phyloP scores from a whole-genome alignment of 2,329 filamentous ascomycete genomes.

The Epichloe typhina region DNA sequence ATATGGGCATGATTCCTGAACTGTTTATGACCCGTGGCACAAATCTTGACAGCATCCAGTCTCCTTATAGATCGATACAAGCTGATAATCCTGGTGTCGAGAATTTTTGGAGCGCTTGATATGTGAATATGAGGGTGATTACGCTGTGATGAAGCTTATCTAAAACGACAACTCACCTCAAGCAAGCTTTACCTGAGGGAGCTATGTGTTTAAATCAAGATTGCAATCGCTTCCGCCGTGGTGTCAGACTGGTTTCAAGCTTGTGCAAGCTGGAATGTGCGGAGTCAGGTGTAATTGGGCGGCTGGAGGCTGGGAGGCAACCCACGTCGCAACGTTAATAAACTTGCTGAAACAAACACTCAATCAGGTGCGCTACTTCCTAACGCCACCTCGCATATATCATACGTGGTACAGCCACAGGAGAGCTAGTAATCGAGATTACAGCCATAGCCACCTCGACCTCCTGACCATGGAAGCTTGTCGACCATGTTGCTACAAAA shows the following conservation, averaged over 20 bases:
- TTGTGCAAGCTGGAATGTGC: too few species aligned
- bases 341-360: background rate
- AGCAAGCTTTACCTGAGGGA: too few species aligned
- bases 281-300: too few species aligned
- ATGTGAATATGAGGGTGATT: too few species aligned
- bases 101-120: background rate
- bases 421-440: background rate
- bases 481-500: background rate
- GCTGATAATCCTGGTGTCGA: constrained; percentile 6
- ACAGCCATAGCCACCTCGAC: background rate
- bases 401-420: background rate
- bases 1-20: constrained; percentile 9
- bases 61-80: constrained; percentile 9
- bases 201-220: too few species aligned
- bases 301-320: too few species aligned
- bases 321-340: background rate
- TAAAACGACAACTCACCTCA: too few species aligned
- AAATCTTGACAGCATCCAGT: constrained; percentile 8
- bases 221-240: too few species aligned
- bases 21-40: constrained; percentile 9
- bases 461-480: background rate
- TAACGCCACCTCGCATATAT: background rate
- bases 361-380: background rate
- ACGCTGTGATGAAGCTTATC: too few species aligned
- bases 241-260: too few species aligned